A percentile compares a stretch with the other conserved stretches of the same genome.
phyloP scores from a whole-genome alignment of 1,284 basidiomycete species.

The Cryptococcus hybrid region DNA sequence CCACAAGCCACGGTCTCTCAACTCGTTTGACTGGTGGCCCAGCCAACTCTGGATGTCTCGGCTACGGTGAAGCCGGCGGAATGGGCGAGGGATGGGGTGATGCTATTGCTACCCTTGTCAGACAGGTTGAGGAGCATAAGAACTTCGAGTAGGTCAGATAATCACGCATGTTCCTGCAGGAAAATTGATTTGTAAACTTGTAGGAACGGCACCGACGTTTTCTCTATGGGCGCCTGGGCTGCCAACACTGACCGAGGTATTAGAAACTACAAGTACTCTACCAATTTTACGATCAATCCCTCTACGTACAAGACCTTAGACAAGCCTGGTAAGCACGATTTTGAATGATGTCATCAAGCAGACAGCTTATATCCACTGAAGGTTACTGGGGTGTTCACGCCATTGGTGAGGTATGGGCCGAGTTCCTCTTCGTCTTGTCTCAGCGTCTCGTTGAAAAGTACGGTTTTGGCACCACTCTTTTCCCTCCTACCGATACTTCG shows the following conservation, averaged over 20 bases:
- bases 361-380: not conserved
- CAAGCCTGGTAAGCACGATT: slow-evolving; percentile 48
- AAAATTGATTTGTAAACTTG: not conserved
- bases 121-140: slow-evolving; percentile 67
- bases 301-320: slow-evolving; percentile 95
- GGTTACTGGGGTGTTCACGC: slow-evolving; percentile 59
- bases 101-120: slow-evolving; percentile 79
- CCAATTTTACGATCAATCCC: slow-evolving; percentile 76
- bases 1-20: slow-evolving; percentile 73
- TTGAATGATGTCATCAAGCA: not conserved
- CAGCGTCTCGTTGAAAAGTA: slow-evolving; percentile 75
- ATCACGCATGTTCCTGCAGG: slow-evolving; percentile 2
- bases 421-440: slow-evolving; percentile 83
- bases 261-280: slow-evolving; percentile 81
- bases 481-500: slow-evolving; percentile 63
- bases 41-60: slow-evolving; percentile 85
- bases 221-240: slow-evolving; percentile 92
- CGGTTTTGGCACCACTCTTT: slow-evolving; percentile 72
- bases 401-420: slow-evolving; percentile 93
- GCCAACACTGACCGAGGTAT: slow-evolving; percentile 75
- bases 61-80: slow-evolving; percentile 92
- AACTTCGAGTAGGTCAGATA: slow-evolving; percentile 35
- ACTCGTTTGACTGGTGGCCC: slow-evolving; percentile 94
- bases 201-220: slow-evolving; percentile 54
- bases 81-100: slow-evolving; percentile 83